phyloP scores from a whole-genome alignment of 176 grass and related monocot genomes.

The Oryza longistaminata region DNA sequence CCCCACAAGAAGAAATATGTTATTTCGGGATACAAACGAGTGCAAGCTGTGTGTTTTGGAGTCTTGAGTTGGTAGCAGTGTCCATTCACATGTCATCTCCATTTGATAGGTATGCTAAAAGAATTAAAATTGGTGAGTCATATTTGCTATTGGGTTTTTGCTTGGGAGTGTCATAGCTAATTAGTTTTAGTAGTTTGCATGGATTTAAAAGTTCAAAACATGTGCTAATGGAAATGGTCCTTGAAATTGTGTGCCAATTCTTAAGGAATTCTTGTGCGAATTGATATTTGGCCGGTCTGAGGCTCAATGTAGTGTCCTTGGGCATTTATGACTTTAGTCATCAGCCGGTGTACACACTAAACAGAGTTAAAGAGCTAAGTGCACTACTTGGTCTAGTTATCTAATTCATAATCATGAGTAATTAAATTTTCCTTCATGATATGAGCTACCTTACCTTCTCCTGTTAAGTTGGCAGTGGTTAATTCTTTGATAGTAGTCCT shows the following conservation, averaged over 20 bases:
- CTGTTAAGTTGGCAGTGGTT: background rate
- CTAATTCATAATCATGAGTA: background rate
- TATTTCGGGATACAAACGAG: background rate
- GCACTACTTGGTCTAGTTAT: background rate
- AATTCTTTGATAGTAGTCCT: background rate
- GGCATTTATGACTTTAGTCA: background rate
- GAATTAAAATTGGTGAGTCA: slow-evolving; percentile 12
- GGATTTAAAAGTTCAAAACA: background rate
- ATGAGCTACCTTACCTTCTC: background rate
- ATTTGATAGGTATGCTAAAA: slow-evolving; percentile 34
- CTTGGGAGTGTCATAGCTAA: background rate
- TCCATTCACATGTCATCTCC: slow-evolving; percentile 15
- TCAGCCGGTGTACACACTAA: background rate
- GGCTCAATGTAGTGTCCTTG: background rate
- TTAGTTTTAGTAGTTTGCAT: background rate
- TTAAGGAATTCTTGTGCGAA: background rate
- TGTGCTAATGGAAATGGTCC: background rate
- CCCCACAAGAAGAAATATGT: slow-evolving; percentile 20
- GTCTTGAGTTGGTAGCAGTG: slow-evolving; percentile 36
- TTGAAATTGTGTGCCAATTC: background rate
- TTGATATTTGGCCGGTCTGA: background rate
- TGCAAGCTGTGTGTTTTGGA: slow-evolving; percentile 24
- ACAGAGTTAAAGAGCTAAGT: background rate
- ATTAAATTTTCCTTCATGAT: background rate
- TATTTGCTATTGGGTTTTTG: background rate